Percentiles rank a stretch among this genome's conserved stretches.
These are phyloP conservation scores for Teunomyces barrocoloradensis DNA, from an alignment of 805 yeast species.

Conservation along the genomic window DNA sequence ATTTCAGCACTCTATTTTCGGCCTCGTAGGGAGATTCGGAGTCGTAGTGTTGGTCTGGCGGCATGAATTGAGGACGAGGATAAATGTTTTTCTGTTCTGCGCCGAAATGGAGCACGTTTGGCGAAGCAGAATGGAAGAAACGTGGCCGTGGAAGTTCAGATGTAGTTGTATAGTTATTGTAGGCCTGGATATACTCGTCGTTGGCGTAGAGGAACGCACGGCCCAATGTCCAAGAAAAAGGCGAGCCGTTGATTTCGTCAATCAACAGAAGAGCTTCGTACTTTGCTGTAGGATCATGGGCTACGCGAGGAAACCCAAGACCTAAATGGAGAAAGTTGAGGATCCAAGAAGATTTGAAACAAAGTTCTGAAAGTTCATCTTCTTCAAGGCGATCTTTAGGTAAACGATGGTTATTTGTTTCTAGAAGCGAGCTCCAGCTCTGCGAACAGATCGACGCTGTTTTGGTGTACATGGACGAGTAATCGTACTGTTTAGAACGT, in stretches of 20 bases:
- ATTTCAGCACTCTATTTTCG: constrained; percentile 33
- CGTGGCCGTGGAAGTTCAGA: constrained; percentile 37
- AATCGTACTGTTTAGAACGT: constrained; percentile 31
- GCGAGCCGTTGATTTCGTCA: constrained; percentile 39
- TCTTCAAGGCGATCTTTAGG: constrained; percentile 29
- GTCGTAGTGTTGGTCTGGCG: constrained; percentile 24
- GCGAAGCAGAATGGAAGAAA: constrained; percentile 46
- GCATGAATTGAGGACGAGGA: constrained; percentile 42
- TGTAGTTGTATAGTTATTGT: constrained; percentile 25
- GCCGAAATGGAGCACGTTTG: constrained; percentile 49
- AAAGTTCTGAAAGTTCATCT: constrained; percentile 49
- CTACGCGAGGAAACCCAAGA: constrained; percentile 56
- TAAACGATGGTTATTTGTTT: constrained; percentile 29
- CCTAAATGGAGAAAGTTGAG: constrained; percentile 58
- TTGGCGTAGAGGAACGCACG: constrained; percentile 61
- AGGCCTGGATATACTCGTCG: constrained; percentile 49
- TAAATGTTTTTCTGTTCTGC: constrained; percentile 46
- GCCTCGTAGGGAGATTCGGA: constrained; percentile 28
- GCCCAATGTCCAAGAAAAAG: constrained; percentile 57
- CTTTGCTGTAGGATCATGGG: constrained; percentile 19
- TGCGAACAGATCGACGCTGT: constrained; percentile 49
- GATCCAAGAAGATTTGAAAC: constrained; percentile 63
- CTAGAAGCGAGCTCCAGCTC: constrained; percentile 35
- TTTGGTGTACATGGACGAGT: constrained; percentile 39
- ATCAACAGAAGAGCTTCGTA: constrained; percentile 44